Conservation (phyloP, 2,329 filamentous ascomycete species). For the Penicillium sp. region DNA sequence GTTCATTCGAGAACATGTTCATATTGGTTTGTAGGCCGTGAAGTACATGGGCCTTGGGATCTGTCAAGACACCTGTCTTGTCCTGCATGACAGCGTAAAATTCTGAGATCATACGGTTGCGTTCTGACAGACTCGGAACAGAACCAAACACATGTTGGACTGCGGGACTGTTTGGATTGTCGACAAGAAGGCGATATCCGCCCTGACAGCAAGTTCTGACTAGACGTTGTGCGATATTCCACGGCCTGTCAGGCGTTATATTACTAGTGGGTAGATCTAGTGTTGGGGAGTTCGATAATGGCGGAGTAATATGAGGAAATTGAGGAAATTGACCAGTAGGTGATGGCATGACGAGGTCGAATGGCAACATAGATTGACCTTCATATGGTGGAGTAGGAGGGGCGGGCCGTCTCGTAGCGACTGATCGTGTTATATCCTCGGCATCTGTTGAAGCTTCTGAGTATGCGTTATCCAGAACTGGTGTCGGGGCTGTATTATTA, state of each 20-base stretch:
- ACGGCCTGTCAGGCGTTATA: constrained; percentile 9
- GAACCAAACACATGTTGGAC: constrained; percentile 20
- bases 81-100: constrained; percentile 19
- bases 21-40: constrained; percentile 11
- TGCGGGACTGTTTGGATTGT: constrained; percentile 7
- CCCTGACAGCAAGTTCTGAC: constrained; percentile 24
- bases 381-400: constrained; percentile 21
- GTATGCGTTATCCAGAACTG: constrained; percentile 1
- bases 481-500: background rate
- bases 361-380: constrained; percentile 17
- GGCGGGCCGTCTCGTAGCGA: background rate
- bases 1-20: constrained; percentile 11
- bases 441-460: constrained; percentile 2
- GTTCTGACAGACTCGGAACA: constrained; percentile 9
- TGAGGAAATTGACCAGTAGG: constrained; percentile 5
- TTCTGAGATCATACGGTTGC: constrained; percentile 17
- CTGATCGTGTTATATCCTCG: constrained; percentile 11
- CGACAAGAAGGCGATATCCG: constrained; percentile 23
- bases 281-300: constrained; percentile 1
- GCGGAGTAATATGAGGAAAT: background rate
- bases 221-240: constrained; percentile 23
- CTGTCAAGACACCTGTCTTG: constrained; percentile 15
- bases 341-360: constrained; percentile 17
- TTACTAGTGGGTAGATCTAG: constrained; percentile 1
- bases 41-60: constrained; percentile 20